Conservation (phyloP, 1,284 basidiomycete species). For the Sanghuangporus sanghuang region DNA sequence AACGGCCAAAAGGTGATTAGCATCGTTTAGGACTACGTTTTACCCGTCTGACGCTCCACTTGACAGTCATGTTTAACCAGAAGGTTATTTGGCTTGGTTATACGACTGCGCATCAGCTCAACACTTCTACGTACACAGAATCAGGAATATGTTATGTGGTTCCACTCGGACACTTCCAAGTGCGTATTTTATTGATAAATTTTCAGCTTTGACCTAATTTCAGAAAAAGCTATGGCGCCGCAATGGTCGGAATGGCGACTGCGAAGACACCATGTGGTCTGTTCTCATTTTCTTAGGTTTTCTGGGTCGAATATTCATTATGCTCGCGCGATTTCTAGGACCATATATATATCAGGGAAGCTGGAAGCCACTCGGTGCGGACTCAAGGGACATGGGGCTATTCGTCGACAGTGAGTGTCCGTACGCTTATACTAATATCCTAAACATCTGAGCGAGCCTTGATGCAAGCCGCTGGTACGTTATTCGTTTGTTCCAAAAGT, state of each 20-base stretch:
- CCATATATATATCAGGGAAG: slow-evolving; percentile 53
- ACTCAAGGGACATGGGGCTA: slow-evolving; percentile 56
- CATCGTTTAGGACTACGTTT: neutral
- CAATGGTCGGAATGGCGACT: slow-evolving; percentile 57
- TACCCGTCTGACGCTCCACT: neutral
- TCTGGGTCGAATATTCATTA: neutral
- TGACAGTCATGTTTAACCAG: slow-evolving; percentile 48
- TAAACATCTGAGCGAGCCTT: slow-evolving; percentile 37
- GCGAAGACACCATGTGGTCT: slow-evolving; percentile 50
- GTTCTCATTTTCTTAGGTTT: neutral
- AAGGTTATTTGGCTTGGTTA: slow-evolving; percentile 24
- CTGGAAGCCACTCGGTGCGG: slow-evolving; percentile 52
- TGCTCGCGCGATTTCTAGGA: neutral
- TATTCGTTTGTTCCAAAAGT: neutral
- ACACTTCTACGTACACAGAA: slow-evolving; percentile 32
- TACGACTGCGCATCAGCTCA: no score
- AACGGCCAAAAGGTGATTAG: slow-evolving; percentile 51
- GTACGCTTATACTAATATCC: neutral
- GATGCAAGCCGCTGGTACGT: neutral
- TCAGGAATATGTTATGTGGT: slow-evolving; percentile 66
- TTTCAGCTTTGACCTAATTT: slow-evolving; percentile 5
- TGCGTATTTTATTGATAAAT: slow-evolving; percentile 27
- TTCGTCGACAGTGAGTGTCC: slow-evolving; percentile 47
- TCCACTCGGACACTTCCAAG: slow-evolving; percentile 61
- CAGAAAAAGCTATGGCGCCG: slow-evolving; percentile 49